These are phyloP conservation scores for Dictyophora rubrovolvata DNA, from an alignment of 768 basidiomycete genomes.

Conservation along the genomic window DNA sequence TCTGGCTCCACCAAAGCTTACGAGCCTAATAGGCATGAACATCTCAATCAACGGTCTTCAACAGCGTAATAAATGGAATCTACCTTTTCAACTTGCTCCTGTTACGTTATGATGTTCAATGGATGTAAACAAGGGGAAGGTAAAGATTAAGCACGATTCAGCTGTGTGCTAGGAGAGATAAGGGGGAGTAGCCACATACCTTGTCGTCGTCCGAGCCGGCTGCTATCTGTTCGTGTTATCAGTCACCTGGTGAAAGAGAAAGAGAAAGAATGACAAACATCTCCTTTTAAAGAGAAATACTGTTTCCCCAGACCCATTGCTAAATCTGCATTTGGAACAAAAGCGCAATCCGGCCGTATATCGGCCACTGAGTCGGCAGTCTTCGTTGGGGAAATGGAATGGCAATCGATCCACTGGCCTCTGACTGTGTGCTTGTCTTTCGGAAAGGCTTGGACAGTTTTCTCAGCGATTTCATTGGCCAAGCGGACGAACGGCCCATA, in stretches of 20 bases:
- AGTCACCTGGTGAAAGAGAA: background rate
- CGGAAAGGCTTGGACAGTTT: background rate
- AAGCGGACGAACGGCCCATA: background rate
- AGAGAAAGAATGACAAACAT: background rate
- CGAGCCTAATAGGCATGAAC: background rate
- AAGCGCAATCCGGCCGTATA: background rate
- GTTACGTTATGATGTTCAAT: too few relatives aligned
- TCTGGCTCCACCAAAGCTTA: background rate
- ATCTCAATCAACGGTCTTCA: background rate
- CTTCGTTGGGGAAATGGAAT: background rate
- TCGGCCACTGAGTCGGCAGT: background rate
- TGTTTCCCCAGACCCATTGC: background rate
- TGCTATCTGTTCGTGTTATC: background rate
- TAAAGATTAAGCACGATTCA: too few relatives aligned
- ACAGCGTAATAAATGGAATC: background rate
- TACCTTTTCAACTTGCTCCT: background rate
- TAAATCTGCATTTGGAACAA: background rate
- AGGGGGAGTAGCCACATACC: too few relatives aligned
- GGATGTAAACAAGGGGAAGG: too few relatives aligned
- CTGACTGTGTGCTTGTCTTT: background rate
- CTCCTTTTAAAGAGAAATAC: too few relatives aligned
- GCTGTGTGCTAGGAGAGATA: too few relatives aligned
- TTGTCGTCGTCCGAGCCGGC: too few relatives aligned
- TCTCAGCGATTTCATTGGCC: background rate
- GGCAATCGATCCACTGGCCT: background rate